Evolutionary conservation across 768 basidiomycete species (phyloP).

Genomic region (Neoboletus magnificus): DNA sequence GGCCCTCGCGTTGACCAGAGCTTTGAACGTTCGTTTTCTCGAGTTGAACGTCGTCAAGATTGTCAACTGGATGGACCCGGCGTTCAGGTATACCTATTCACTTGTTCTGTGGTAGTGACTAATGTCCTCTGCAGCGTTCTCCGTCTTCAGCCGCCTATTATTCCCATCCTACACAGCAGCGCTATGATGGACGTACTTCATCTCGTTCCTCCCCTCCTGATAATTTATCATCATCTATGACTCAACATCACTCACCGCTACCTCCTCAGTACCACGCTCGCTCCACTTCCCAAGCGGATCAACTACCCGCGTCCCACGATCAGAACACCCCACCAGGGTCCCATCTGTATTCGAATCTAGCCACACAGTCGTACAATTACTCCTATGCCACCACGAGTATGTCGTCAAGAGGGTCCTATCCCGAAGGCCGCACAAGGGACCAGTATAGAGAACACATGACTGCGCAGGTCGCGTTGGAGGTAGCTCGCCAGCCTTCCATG

Average conservation of each 20-base stretch:
- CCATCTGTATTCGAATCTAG: slow-evolving; percentile 22
- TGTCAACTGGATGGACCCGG: slow-evolving; percentile 27
- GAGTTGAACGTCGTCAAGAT: slow-evolving; percentile 25
- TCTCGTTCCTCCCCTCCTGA: slow-evolving; percentile 17
- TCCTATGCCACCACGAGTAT: slow-evolving; percentile 10
- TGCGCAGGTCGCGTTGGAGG: slow-evolving; percentile 10
- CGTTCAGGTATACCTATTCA: slow-evolving; percentile 25
- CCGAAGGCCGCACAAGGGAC: slow-evolving; percentile 15
- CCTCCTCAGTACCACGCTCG: slow-evolving; percentile 23
- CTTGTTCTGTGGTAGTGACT: neutral
- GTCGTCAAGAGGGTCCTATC: slow-evolving; percentile 23
- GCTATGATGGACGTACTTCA: slow-evolving; percentile 25
- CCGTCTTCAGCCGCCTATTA: slow-evolving; percentile 18
- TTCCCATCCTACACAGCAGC: slow-evolving; percentile 22
- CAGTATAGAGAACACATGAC: slow-evolving; percentile 17
- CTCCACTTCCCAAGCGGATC: slow-evolving; percentile 29
- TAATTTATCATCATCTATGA: slow-evolving; percentile 23
- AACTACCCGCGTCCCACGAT: slow-evolving; percentile 27
- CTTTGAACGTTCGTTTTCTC: slow-evolving; percentile 24
- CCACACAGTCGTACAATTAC: slow-evolving; percentile 20
- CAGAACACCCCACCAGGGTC: slow-evolving; percentile 25
- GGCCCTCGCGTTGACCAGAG: slow-evolving; percentile 34
- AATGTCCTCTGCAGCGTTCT: slow-evolving; percentile 21
- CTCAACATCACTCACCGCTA: slow-evolving; percentile 22
- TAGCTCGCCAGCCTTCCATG: slow-evolving; percentile 15